These are phyloP conservation scores for Colletotrichum gloeosporioides DNA, from an alignment of 2,329 filamentous ascomycete species.

Conservation along the genomic window DNA sequence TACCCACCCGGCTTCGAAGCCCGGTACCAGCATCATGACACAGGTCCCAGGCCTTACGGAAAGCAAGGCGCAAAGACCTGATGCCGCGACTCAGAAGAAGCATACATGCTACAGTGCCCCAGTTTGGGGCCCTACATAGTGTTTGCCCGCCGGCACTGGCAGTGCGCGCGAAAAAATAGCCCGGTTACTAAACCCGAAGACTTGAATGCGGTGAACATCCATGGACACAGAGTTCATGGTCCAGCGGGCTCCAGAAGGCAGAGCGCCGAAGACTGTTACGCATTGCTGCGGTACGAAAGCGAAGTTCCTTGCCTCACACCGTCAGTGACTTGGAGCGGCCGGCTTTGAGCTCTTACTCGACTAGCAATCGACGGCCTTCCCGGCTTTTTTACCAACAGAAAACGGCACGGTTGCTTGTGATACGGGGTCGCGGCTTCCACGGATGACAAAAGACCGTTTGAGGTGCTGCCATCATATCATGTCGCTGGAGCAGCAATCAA, in stretches of 20 bases:
- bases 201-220: not conserved
- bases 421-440: not conserved
- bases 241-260: not conserved
- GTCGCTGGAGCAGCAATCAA: not conserved
- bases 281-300: not conserved
- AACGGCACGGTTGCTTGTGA: not conserved
- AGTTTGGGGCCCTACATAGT: not conserved
- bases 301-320: not conserved
- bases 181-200: not conserved
- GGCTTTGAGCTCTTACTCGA: not conserved
- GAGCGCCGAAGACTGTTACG: not conserved
- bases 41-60: not conserved
- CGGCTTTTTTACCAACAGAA: not conserved
- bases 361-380: not conserved
- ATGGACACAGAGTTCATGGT: not conserved
- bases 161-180: not conserved
- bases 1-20: not conserved
- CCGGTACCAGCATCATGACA: constrained; percentile 6
- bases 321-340: not conserved
- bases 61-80: not conserved
- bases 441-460: not conserved
- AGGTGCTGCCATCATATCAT: not conserved
- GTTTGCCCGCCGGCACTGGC: not conserved
- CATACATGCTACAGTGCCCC: not conserved
- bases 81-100: not conserved